phyloP scores from a whole-genome alignment of 805 yeast genomes.

The Sugiyamaella chiloensis region DNA sequence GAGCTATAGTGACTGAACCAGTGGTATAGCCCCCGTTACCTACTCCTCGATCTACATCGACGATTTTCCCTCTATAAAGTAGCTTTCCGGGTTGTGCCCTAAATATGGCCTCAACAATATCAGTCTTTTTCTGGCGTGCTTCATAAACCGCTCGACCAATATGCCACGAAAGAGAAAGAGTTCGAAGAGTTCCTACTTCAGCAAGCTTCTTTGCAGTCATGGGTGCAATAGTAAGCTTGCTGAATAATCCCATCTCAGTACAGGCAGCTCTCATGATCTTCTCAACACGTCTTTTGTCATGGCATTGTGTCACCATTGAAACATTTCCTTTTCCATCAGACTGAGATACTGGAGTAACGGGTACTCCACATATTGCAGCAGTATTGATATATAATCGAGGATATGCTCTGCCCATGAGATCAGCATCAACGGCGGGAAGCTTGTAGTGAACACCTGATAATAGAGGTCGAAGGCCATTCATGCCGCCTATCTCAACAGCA shows the following conservation, averaged over 20 bases:
- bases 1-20: constrained; percentile 42
- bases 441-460: background rate
- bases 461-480: constrained; percentile 23
- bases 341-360: background rate
- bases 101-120: constrained; percentile 36
- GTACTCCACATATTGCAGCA: constrained; percentile 1
- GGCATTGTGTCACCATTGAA: constrained; percentile 14
- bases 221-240: constrained; percentile 38
- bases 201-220: constrained; percentile 32
- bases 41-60: constrained; percentile 41
- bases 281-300: constrained; percentile 35
- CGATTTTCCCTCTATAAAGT: constrained; percentile 37
- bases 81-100: constrained; percentile 1
- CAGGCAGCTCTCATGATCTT: constrained; percentile 42
- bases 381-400: constrained; percentile 10
- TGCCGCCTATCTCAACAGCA: constrained; percentile 29
- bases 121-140: constrained; percentile 36
- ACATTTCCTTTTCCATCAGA: constrained; percentile 41
- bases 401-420: constrained; percentile 13
- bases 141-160: constrained; percentile 43
- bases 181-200: constrained; percentile 33
- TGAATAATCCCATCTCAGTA: constrained; percentile 42
- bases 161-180: constrained; percentile 46
- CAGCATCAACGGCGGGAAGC: constrained; percentile 9
- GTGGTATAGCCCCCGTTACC: constrained; percentile 41